A percentile compares a stretch with the other conserved stretches of the same genome.
These are phyloP conservation scores for Saussurea involucrata DNA, from an alignment of 129 eudicot species.

Conservation along the genomic window DNA sequence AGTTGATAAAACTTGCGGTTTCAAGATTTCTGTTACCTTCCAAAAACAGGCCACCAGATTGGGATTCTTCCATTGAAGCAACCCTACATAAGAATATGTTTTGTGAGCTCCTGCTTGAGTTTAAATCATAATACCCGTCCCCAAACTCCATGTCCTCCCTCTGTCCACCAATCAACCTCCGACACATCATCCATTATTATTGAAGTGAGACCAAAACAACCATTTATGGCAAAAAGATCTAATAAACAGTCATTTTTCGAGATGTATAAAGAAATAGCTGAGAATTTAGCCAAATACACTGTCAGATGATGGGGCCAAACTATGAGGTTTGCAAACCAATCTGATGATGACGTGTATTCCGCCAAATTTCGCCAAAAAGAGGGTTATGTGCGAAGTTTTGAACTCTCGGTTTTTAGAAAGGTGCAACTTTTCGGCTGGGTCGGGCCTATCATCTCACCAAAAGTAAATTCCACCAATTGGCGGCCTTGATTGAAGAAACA, in stretches of 20 bases:
- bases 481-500: background rate
- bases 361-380: background rate
- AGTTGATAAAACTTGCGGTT: background rate
- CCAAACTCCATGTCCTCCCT: background rate
- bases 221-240: too few relatives aligned
- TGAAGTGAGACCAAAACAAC: background rate
- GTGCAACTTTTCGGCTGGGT: background rate
- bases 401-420: background rate
- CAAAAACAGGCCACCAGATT: conserved; percentile 55
- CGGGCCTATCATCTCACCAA: background rate
- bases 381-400: background rate
- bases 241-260: too few relatives aligned
- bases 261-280: background rate
- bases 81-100: conserved; percentile 62
- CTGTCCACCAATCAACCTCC: background rate
- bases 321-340: background rate
- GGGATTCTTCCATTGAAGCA: conserved; percentile 42
- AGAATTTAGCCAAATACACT: background rate
- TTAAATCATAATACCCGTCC: background rate
- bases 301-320: too few relatives aligned
- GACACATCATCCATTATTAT: too few relatives aligned
- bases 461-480: background rate
- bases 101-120: conserved; percentile 52
- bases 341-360: background rate
- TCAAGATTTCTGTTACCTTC: conserved; percentile 44